Evolutionary conservation across 495 filamentous ascomycete genomes (phyloP).

Genomic region (Trichoderma reesei): DNA sequence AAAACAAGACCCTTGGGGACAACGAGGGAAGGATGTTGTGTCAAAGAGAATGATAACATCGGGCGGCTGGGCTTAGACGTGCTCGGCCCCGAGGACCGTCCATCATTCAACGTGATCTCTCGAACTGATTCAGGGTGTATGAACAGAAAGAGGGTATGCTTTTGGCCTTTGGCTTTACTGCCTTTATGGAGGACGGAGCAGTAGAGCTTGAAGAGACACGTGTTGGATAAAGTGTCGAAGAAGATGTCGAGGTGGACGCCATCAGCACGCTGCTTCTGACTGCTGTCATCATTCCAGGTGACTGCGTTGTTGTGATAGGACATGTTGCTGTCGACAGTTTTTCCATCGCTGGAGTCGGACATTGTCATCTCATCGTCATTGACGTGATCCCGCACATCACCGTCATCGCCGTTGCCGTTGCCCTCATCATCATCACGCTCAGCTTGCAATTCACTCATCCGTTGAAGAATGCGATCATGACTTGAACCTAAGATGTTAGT

Average conservation of each 20-base stretch:
- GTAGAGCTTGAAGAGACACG: not conserved
- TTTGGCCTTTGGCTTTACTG: not conserved
- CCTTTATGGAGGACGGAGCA: not conserved
- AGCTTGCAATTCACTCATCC: too few species aligned
- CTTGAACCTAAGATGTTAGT: too few species aligned
- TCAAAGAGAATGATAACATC: not conserved
- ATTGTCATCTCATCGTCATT: too few species aligned
- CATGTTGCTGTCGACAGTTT: not conserved
- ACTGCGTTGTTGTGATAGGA: not conserved
- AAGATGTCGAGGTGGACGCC: not conserved
- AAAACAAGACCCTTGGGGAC: not conserved
- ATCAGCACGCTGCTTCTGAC: not conserved
- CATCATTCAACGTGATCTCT: not conserved
- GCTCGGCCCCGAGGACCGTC: not conserved
- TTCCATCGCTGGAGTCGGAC: not conserved
- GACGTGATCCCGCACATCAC: too few species aligned
- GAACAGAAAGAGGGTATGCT: not conserved
- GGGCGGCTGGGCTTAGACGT: not conserved
- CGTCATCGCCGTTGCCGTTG: too few species aligned
- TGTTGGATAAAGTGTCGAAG: not conserved
- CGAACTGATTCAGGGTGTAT: not conserved
- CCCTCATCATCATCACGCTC: too few species aligned
- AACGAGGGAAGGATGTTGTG: not conserved
- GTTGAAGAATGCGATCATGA: too few species aligned
- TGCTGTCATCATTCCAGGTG: not conserved